Percentiles rank a stretch among this genome's conserved stretches.
phyloP scores from a whole-genome alignment of 345 rosid species.

The Carallia brachiata region DNA sequence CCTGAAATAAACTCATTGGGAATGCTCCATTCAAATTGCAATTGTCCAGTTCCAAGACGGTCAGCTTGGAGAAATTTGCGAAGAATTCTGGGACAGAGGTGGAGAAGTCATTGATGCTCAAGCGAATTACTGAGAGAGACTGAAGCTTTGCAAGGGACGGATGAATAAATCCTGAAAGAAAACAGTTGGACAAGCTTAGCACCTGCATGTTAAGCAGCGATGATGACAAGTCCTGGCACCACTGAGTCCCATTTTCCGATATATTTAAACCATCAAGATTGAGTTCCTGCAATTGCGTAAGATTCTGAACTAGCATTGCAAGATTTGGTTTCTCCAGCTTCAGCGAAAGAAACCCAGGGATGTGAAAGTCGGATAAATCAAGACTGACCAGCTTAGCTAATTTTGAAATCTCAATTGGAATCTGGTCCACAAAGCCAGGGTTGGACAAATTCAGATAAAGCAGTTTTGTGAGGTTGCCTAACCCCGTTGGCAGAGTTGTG shows the following conservation, averaged over 20 bases:
- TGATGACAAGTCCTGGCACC: constrained; percentile 34
- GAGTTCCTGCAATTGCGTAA: constrained; percentile 18
- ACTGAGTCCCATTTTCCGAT: constrained; percentile 17
- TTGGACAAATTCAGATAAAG: not conserved
- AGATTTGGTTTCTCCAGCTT: constrained; percentile 31
- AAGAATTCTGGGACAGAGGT: constrained; percentile 32
- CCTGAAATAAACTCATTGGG: constrained; percentile 24
- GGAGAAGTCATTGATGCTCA: constrained; percentile 15
- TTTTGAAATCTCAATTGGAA: constrained; percentile 6
- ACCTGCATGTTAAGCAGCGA: constrained; percentile 12
- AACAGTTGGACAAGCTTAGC: constrained; percentile 30
- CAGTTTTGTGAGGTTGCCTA: not conserved
- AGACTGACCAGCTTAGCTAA: constrained; percentile 31
- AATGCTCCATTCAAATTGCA: constrained; percentile 20
- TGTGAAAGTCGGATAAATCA: constrained; percentile 17
- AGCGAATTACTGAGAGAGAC: constrained; percentile 28
- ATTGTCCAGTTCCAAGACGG: not conserved
- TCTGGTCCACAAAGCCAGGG: not conserved
- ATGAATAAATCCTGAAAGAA: constrained; percentile 29
- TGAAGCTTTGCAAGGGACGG: constrained; percentile 9
- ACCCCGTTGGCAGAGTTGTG: not conserved
- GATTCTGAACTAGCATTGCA: constrained; percentile 16
- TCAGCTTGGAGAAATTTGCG: constrained; percentile 19
- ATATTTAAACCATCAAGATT: constrained; percentile 33
- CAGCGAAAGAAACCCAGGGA: not conserved